phyloP scores from a whole-genome alignment of 2,329 filamentous ascomycete genomes.

The Blumeria hordei region DNA sequence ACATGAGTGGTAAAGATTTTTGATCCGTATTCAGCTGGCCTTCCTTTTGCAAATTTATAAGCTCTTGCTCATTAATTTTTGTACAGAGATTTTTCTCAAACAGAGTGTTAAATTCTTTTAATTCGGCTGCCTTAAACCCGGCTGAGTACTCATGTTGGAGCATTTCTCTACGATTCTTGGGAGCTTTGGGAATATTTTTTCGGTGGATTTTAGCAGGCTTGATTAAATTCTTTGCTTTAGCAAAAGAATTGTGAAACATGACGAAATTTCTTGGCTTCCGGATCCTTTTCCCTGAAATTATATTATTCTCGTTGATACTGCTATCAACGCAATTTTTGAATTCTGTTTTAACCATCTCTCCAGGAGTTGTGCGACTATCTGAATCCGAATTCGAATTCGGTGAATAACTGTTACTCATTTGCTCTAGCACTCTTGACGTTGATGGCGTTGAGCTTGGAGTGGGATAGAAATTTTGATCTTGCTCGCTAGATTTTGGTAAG shows the following conservation, averaged over 20 bases:
- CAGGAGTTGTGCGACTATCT: too few relatives aligned
- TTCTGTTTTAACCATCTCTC: too few relatives aligned
- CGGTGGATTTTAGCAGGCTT: not conserved
- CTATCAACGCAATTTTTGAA: not conserved
- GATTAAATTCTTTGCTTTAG: not conserved
- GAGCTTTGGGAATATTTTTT: not conserved
- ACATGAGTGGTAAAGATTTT: conserved; percentile 2
- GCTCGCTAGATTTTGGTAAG: not conserved
- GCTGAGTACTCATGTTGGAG: too few relatives aligned
- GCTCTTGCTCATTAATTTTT: not conserved
- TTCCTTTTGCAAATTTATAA: not conserved
- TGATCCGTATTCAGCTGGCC: not conserved
- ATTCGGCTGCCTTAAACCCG: too few relatives aligned
- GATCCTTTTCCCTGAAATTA: not conserved
- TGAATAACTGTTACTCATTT: too few relatives aligned
- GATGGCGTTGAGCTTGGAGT: not conserved
- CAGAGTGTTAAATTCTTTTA: too few relatives aligned
- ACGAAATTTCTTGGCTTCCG: not conserved
- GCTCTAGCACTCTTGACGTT: too few relatives aligned
- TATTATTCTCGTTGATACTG: not conserved
- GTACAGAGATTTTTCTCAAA: not conserved
- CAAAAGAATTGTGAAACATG: not conserved
- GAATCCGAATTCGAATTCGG: too few relatives aligned
- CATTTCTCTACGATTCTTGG: not conserved
- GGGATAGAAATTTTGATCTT: not conserved